phyloP scores from a whole-genome alignment of 768 basidiomycete species.

The Russula vinacea region DNA sequence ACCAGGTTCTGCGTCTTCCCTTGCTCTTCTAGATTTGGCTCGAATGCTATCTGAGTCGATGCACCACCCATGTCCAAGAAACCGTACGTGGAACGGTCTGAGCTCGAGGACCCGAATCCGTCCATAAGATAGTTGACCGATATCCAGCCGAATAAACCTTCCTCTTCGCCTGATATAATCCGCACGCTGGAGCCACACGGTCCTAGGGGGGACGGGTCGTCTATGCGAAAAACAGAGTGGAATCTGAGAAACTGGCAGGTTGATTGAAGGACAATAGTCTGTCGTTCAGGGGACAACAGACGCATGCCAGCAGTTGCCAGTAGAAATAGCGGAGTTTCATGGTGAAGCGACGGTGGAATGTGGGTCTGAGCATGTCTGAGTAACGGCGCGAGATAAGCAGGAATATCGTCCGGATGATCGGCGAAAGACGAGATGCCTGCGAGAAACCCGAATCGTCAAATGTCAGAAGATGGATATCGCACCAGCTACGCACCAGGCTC shows the following conservation, averaged over 20 bases:
- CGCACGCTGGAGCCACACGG: slow-evolving; percentile 91
- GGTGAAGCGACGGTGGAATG: slow-evolving; percentile 82
- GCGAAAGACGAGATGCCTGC: slow-evolving; percentile 85
- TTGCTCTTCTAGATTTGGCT: slow-evolving; percentile 63
- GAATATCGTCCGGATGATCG: slow-evolving; percentile 64
- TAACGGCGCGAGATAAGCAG: slow-evolving; percentile 74
- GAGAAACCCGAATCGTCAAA: slow-evolving; percentile 3
- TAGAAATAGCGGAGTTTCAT: slow-evolving; percentile 86
- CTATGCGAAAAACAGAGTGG: slow-evolving; percentile 78
- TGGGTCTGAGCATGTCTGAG: slow-evolving; percentile 76
- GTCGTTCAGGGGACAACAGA: slow-evolving; percentile 64
- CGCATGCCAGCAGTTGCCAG: slow-evolving; percentile 99
- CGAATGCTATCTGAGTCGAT: slow-evolving; percentile 97
- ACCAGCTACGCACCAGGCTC: slow-evolving; percentile 73
- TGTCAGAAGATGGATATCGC: not conserved
- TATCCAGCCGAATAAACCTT: slow-evolving; percentile 98
- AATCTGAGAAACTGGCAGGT: slow-evolving; percentile 73
- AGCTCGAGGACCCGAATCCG: slow-evolving; percentile 63
- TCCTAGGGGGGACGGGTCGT: slow-evolving; percentile 57
- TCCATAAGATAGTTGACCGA: slow-evolving; percentile 99
- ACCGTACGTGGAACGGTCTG: slow-evolving; percentile 82
- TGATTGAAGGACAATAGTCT: slow-evolving; percentile 66
- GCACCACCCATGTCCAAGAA: slow-evolving; percentile 99
- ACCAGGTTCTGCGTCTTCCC: slow-evolving; percentile 60
- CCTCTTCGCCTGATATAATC: slow-evolving; percentile 97